A percentile compares a stretch with the other conserved stretches of the same genome.
Conservation (phyloP, 225 moss, liverwort and hornwort species). For the Antitrichia curtipendula region DNA sequence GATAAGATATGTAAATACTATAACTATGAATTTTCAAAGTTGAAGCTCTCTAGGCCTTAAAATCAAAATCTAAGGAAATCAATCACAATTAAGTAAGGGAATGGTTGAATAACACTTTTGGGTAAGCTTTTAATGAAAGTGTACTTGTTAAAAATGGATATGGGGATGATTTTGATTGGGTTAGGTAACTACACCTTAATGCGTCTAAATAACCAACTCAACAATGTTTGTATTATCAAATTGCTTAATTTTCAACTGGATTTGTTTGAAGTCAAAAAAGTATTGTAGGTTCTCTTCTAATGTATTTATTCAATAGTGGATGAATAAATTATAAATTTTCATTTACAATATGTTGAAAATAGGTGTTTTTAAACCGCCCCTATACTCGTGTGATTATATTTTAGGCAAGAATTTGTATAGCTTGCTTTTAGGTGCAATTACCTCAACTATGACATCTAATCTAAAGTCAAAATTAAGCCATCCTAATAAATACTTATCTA, state of each 20-base stretch:
- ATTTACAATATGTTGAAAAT: background rate
- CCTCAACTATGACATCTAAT: background rate
- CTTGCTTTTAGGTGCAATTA: rapidly evolving
- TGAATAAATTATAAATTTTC: background rate
- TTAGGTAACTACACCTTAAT: background rate
- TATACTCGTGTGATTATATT: background rate
- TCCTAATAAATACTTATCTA: background rate
- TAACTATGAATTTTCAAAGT: background rate
- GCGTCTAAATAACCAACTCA: rapidly evolving
- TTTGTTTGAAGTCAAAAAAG: background rate
- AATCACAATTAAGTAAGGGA: no score
- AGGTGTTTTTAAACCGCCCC: background rate
- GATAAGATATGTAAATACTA: no score
- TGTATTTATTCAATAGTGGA: background rate
- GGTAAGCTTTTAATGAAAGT: background rate
- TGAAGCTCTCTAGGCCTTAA: background rate
- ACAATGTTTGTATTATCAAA: background rate
- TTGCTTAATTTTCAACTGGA: background rate
- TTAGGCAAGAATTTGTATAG: background rate
- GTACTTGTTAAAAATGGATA: background rate
- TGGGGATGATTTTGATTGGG: background rate
- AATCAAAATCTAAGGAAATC: no score
- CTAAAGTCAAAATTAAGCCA: background rate
- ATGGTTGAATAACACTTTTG: no score
- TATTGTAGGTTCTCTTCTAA: background rate